Evolutionary conservation across 2,329 filamentous ascomycete genomes (phyloP), one percentile per base, ranked within the genome.

Genomic region (Berkeleyomyces rouxiae): DNA sequence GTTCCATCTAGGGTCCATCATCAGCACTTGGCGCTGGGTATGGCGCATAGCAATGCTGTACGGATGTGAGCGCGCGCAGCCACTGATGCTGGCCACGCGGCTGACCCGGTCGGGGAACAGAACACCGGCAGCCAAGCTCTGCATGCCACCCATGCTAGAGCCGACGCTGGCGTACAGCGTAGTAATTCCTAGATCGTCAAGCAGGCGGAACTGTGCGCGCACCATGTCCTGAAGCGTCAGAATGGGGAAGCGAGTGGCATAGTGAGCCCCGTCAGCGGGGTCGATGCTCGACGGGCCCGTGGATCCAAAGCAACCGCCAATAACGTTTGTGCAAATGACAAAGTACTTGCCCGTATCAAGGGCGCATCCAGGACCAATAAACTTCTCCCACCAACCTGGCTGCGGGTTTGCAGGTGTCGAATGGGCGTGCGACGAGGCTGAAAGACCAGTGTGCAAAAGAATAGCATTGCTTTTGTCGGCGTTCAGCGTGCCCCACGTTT

Each of bases 11-110:
- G 91, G 90, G 70, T 99, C 93, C 87, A 96, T 96, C 91, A 99
- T 97, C 58, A 99, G 81, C 0, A 96, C 93, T 76, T 97, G 93
- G 37, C 93, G 85, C 74, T 99, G 93, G 0, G 92, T 96, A 74
- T 99, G 93, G 61, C 93, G 85, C 92, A 99, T 96, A 42, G 93
- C 93, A 71, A 99, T 96, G 73, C 91, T 95, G 76, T 99, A 99
- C 0, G 93, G 93, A 72, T 99, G 93, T 68, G 88, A 95, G 66
- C 93, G 81, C 0, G 92, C 93, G 72, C 93, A 99, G 10, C 92
- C 93, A 70, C 88, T 95, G 70, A 97, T 93, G 69, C 85, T 92
- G 44, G 90, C 88, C 66, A 99, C 82, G 67, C 86, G 85, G 46
- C 84, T 84, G 2, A 99, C 87, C 42, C 92, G 82, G 46, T 88